Conservation (phyloP, 73 alveolate species). For the Paramecium caudatum region DNA sequence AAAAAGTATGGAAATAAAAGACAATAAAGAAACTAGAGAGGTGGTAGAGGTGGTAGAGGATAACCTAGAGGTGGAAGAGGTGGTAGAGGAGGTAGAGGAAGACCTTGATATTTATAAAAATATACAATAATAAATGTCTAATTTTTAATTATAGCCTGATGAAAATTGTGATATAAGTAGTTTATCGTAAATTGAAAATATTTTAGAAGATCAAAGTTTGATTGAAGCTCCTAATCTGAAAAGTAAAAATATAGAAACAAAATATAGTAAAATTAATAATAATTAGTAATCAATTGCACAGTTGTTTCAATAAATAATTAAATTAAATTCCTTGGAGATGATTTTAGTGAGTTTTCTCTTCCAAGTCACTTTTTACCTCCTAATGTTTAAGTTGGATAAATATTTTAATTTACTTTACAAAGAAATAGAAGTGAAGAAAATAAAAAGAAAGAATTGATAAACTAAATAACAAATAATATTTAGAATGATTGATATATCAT, state of each 20-base stretch:
- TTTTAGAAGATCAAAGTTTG: constrained; percentile 5
- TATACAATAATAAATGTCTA: not conserved
- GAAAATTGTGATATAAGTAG: constrained; percentile 52
- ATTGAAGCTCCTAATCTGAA: constrained; percentile 10
- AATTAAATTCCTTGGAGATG: constrained; percentile 19
- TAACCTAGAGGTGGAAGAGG: constrained; percentile 66
- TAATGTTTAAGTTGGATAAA: constrained; percentile 18
- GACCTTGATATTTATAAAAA: not conserved
- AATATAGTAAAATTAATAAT: not conserved
- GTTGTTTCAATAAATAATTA: not conserved
- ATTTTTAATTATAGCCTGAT: constrained; percentile 34
- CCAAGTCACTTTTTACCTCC: constrained; percentile 53
- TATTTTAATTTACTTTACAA: not conserved
- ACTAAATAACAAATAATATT: not conserved
- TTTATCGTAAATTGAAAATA: constrained; percentile 41
- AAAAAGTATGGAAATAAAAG: constrained; percentile 18
- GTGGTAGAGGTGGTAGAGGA: constrained; percentile 1
- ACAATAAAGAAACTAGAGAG: not conserved
- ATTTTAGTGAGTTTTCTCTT: constrained; percentile 29
- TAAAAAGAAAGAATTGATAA: not conserved
- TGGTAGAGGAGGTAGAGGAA: not conserved
- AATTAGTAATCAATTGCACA: constrained; percentile 1
- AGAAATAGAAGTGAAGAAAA: constrained; percentile 44
- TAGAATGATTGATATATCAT: not conserved
- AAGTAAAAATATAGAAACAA: constrained; percentile 2